phyloP scores from a whole-genome alignment of 2,329 filamentous ascomycete species.

The Alternaria infectoria region DNA sequence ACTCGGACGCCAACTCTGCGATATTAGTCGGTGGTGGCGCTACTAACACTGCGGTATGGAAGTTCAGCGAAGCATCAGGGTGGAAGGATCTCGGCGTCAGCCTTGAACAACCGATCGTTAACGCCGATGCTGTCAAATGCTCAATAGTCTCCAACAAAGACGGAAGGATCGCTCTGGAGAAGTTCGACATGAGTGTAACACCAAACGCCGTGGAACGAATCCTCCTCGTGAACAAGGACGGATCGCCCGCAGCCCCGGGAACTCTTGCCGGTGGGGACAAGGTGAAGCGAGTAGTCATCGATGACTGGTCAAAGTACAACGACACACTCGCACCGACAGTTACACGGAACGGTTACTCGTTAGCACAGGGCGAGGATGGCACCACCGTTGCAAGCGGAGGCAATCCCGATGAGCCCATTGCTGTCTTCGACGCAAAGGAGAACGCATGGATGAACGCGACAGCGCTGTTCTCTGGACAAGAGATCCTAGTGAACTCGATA shows the following conservation, averaged over 20 bases:
- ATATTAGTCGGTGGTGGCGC: slow-evolving; percentile 76
- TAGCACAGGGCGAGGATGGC: slow-evolving; percentile 71
- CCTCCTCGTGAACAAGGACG: slow-evolving; percentile 68
- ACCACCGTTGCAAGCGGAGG: slow-evolving; percentile 82
- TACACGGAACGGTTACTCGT: slow-evolving; percentile 70
- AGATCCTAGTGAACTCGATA: slow-evolving; percentile 37
- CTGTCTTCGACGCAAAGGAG: slow-evolving; percentile 75
- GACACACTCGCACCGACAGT: slow-evolving; percentile 70
- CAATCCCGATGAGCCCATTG: slow-evolving; percentile 65
- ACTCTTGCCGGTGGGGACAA: slow-evolving; percentile 54
- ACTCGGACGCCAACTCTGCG: slow-evolving; percentile 74
- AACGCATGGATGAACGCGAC: slow-evolving; percentile 82
- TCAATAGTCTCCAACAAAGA: slow-evolving; percentile 74
- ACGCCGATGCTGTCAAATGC: slow-evolving; percentile 66
- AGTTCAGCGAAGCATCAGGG: slow-evolving; percentile 68
- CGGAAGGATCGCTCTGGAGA: slow-evolving; percentile 77
- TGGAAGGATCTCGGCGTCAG: slow-evolving; percentile 73
- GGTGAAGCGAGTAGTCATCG: slow-evolving; percentile 62
- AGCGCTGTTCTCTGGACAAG: slow-evolving; percentile 62
- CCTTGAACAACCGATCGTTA: slow-evolving; percentile 66
- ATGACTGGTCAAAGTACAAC: slow-evolving; percentile 81
- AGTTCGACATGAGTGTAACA: slow-evolving; percentile 74
- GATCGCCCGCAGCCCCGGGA: slow-evolving; percentile 57
- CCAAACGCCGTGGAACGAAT: slow-evolving; percentile 78
- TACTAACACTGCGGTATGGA: slow-evolving; percentile 71